Evolutionary conservation across 768 basidiomycete genomes (phyloP), one percentile per base, ranked within the genome.

Genomic region (Dictyophora rubrovolvata): DNA sequence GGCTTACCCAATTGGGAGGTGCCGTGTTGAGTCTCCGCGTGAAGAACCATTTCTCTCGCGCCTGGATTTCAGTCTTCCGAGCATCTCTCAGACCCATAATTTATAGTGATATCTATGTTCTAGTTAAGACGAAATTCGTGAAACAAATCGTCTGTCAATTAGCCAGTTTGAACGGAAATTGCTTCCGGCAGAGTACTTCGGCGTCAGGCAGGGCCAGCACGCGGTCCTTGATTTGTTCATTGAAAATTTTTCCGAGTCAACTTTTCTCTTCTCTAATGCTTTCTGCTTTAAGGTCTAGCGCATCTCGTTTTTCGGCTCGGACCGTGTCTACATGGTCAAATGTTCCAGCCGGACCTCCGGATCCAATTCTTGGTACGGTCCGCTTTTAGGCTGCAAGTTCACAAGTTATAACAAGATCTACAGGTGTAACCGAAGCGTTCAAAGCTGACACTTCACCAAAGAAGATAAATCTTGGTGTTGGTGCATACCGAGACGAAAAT

Each of bases 391-490:
- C 22, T 48, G 18, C 21, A 22, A n/a, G 12, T 17, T 6, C 6
- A n/a, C 42, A 36, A 53, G 10, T 35, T 37, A 59, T 65, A 59
- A 64, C 59, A 54, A 20, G 17, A 35, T 55, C 48, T 57, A n/a
- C 65, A 90, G 88, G 90, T 62, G 80, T 99, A 53, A 87, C 89
- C 28, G 95, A 97, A 69, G 92, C 93, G 28, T 99, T 93, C 83
- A 96, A 94, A 76, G 91, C 92, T 48, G 93, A 97, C 81, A 86
- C 83, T 67, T 84, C 89, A 70, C 77, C 89, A 17, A 84, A 85
- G 64, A 98, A 98, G 73, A 95, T 99, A 69, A 99, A 98, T 75
- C 79, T 99, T 60, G 96, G 96, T 68, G 96, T 97, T 64, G 96
- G 96, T 66, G 90, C 92, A 49, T 97, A 93, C 79, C 83, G 96